Base-by-base conservation (phyloP, 805 yeast genomes). In the Lachancea lanzarotensis region DNA sequence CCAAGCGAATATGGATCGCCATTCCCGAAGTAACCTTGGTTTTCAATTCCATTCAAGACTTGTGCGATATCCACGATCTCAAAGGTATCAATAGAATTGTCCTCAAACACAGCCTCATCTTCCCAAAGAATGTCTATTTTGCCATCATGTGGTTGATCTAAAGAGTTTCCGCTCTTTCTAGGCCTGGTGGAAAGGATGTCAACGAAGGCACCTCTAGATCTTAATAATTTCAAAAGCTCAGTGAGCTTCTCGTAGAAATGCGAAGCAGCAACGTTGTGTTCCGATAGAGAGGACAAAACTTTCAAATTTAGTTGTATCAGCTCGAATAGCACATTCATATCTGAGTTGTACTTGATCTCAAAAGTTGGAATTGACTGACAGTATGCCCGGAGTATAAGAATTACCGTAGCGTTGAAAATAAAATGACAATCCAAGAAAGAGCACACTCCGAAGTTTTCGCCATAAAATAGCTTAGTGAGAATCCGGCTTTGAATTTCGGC, bases 351-450 rank as follows among this genome's bases (percentile, higher is more conserved):
- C 25, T 8, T 22, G 25, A 22, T 22, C 25, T 22, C 25, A 8
- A 22, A 22, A 22, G 25, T 22, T 22, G 25, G 25, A 8, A 22
- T 22, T 22, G 25, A 22, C 25, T 48, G 51, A 29, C 52, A 45
- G 39, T 43, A 51, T 7, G 47, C 49, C 8, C 53, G 50, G 15
- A 53, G 43, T 20, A 51, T 48, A 15, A 53, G 45, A 35, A 53
- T 46, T 5, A 46, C 43, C 10, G 52, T 45, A 2, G 56, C 49
- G 38, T 47, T 53, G 35, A 51, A 53, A 34, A 53, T 47, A 27
- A 51, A 53, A 37, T 51, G 56, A 34, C 53, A 51, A 36, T 53
- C 56, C 35, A 53, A 30, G 39, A 46, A 53, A 30, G 56, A 53
- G 17, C 47, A 35, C 15, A 40, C 49, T 11, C 48, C 51, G 51